phyloP scores from a whole-genome alignment of 441 rosid species.

The Eruca vesicaria region DNA sequence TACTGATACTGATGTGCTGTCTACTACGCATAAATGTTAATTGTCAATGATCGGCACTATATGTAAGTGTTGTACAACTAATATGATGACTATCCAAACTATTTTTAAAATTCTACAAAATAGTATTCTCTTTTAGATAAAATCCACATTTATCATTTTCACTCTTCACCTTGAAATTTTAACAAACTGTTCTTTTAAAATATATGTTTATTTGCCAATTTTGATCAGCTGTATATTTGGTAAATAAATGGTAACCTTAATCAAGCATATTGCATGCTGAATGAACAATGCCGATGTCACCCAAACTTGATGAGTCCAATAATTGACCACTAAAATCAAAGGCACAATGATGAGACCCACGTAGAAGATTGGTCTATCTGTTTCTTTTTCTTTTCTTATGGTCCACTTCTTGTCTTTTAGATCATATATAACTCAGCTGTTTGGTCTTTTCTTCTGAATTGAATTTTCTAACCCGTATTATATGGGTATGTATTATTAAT shows the following conservation, averaged over 20 bases:
- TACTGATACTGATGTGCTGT: too few relatives aligned
- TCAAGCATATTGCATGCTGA: constrained; percentile 8
- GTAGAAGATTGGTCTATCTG: constrained; percentile 18
- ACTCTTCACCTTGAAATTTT: not conserved
- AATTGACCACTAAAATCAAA: constrained; percentile 24
- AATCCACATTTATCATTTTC: not conserved
- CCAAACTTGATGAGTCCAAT: constrained; percentile 11
- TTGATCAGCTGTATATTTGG: not conserved
- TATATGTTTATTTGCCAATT: not conserved
- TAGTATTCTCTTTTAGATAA: not conserved
- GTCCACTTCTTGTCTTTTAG: constrained; percentile 15
- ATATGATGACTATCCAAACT: not conserved
- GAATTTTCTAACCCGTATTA: not conserved
- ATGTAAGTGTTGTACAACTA: constrained; percentile 12
- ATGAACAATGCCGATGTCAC: constrained; percentile 6
- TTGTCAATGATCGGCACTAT: too few relatives aligned
- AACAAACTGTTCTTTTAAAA: not conserved
- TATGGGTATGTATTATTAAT: too few relatives aligned
- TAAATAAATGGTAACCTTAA: not conserved
- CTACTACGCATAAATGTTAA: too few relatives aligned
- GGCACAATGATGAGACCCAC: constrained; percentile 1
- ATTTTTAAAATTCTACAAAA: not conserved
- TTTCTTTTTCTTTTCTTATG: not conserved
- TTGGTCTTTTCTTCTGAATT: not conserved
- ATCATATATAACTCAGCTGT: not conserved